A percentile compares a stretch with the other conserved stretches of the same genome.
Conservation (phyloP, 2,329 filamentous ascomycete species). For the Pseudogymnoascus sp. region DNA sequence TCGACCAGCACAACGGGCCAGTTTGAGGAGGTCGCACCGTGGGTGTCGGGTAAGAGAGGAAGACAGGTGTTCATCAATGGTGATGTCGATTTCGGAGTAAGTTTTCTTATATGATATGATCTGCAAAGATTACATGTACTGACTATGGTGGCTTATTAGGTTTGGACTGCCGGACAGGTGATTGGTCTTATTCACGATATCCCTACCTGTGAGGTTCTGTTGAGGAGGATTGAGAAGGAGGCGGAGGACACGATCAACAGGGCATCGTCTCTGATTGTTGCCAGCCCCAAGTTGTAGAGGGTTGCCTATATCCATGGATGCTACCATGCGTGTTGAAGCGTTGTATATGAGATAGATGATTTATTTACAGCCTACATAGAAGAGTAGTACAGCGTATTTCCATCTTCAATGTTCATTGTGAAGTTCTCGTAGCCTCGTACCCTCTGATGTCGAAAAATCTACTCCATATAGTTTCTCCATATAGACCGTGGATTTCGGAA, state of each 20-base stretch:
- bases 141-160: slow-evolving; percentile 43
- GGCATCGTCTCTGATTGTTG: slow-evolving; percentile 45
- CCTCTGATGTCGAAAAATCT: background rate
- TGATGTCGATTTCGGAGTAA: slow-evolving; percentile 80
- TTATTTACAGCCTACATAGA: background rate
- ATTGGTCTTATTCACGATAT: slow-evolving; percentile 83
- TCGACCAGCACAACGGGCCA: slow-evolving; percentile 73
- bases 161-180: slow-evolving; percentile 96
- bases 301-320: background rate
- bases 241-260: slow-evolving; percentile 58
- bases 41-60: slow-evolving; percentile 83
- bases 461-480: background rate
- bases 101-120: slow-evolving; percentile 29
- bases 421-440: background rate
- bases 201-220: slow-evolving; percentile 61
- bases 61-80: slow-evolving; percentile 87
- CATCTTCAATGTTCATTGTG: background rate
- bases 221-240: slow-evolving; percentile 68
- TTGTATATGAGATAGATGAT: slow-evolving; percentile 3
- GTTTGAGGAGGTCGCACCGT: slow-evolving; percentile 79
- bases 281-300: slow-evolving; percentile 48
- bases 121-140: slow-evolving; percentile 9
- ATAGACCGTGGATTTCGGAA: background rate
- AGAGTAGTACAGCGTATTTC: background rate
- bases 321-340: background rate